Conservation (phyloP, 2,329 filamentous ascomycete genomes). For the Ophiostoma himal-ulmi region DNA sequence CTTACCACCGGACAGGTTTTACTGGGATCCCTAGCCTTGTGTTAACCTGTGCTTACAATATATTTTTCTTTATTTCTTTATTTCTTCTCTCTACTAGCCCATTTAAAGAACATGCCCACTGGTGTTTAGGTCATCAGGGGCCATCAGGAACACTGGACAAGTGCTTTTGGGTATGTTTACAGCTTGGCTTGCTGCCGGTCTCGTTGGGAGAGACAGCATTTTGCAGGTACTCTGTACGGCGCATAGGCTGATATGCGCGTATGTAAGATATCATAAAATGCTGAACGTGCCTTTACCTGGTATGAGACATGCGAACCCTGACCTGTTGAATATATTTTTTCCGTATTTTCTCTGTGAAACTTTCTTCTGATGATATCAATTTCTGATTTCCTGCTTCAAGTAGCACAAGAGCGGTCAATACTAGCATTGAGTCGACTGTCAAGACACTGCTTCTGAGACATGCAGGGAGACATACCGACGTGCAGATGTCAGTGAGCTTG, state of each 20-base stretch:
- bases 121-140: background rate
- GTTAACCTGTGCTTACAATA: background rate
- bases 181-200: conserved; percentile 7
- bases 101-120: background rate
- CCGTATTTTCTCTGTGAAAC: too few relatives aligned
- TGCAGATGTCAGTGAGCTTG: conserved; percentile 6
- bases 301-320: background rate
- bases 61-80: background rate
- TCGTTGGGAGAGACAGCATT: conserved; percentile 4
- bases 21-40: background rate
- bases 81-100: background rate
- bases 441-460: background rate
- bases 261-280: background rate
- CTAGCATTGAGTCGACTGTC: background rate
- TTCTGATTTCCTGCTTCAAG: background rate
- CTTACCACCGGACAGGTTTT: background rate
- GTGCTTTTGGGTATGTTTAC: background rate
- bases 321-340: background rate
- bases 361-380: too few relatives aligned
- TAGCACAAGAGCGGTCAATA: background rate
- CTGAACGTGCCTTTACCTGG: background rate
- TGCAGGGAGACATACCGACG: background rate
- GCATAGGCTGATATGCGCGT: background rate
- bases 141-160: background rate
- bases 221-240: background rate